phyloP scores from a whole-genome alignment of 176 grass and related monocot genomes.

The Oryza nivara region DNA sequence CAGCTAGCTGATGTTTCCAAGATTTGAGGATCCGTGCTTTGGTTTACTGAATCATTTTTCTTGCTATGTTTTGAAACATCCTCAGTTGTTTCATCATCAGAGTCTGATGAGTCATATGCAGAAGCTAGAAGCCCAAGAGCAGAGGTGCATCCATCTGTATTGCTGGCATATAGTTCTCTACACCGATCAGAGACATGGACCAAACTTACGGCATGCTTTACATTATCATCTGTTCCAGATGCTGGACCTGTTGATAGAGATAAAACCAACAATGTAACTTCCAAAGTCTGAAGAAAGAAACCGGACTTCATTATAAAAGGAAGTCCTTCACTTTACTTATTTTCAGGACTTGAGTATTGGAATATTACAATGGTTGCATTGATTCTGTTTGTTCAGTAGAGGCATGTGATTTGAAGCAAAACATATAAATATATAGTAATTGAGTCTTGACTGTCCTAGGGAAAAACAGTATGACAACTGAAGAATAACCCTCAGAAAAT shows the following conservation, averaged over 20 bases:
- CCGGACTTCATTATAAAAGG: not conserved
- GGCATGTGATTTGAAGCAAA: not conserved
- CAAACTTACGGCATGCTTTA: conserved; percentile 39
- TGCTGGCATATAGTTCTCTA: conserved; percentile 52
- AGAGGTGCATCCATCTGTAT: conserved; percentile 43
- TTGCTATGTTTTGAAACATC: conserved; percentile 28
- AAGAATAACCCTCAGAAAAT: not conserved
- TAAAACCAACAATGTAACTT: conserved; percentile 23
- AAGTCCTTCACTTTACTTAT: conserved; percentile 12
- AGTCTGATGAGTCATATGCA: conserved; percentile 74
- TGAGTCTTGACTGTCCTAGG: not conserved
- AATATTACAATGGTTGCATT: not conserved
- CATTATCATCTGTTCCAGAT: conserved; percentile 33
- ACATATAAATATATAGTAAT: not conserved
- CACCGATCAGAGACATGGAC: conserved; percentile 57
- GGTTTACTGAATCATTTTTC: conserved; percentile 48
- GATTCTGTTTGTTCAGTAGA: conserved; percentile 12
- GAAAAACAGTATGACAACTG: not conserved
- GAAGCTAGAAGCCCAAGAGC: conserved; percentile 95
- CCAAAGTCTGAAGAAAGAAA: conserved; percentile 26
- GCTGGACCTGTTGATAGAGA: conserved; percentile 52
- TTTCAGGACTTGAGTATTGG: conserved; percentile 16
- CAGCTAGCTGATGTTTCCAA: conserved; percentile 29
- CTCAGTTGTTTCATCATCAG: conserved; percentile 64
- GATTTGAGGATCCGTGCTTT: conserved; percentile 16